phyloP scores from a whole-genome alignment of 139 green algal genomes.

The Coelastrella sp. region DNA sequence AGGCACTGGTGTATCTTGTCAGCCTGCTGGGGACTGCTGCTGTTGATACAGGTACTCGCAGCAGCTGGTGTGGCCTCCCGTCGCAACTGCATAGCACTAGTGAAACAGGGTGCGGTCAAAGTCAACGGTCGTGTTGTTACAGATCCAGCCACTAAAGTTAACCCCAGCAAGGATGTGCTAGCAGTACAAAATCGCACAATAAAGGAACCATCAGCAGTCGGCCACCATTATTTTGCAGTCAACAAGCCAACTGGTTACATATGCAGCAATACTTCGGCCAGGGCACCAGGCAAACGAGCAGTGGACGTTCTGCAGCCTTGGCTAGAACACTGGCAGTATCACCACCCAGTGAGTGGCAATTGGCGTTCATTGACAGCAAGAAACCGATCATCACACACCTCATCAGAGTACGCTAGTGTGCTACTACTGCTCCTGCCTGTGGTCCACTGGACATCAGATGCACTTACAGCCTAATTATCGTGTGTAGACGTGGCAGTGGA shows the following conservation, averaged over 20 bases:
- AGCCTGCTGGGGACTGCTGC: no score
- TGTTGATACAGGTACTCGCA: slow-evolving; percentile 76
- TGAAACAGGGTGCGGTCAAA: slow-evolving; percentile 79
- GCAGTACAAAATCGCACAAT: background rate
- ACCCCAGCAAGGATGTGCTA: background rate
- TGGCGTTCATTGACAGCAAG: background rate
- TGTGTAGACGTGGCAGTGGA: no score
- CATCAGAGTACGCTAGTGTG: no score
- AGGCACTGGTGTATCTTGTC: background rate
- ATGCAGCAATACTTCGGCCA: slow-evolving; percentile 64
- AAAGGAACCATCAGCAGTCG: background rate
- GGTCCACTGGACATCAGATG: no score
- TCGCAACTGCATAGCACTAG: slow-evolving; percentile 83
- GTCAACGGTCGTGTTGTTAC: slow-evolving; percentile 86
- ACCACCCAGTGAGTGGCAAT: slow-evolving; percentile 39
- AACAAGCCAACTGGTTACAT: slow-evolving; percentile 87
- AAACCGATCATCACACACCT: no score
- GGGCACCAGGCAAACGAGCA: slow-evolving; percentile 60
- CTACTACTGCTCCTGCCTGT: no score
- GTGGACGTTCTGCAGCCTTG: slow-evolving; percentile 79
- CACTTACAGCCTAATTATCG: no score
- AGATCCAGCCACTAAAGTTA: slow-evolving; percentile 61
- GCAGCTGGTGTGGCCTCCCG: slow-evolving; percentile 86
- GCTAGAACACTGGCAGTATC: slow-evolving; percentile 58
- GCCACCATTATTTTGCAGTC: slow-evolving; percentile 77